Percentiles rank a stretch among this genome's conserved stretches.
Conservation (phyloP, 331 rosid species). For the Stylosanthes scabra region DNA sequence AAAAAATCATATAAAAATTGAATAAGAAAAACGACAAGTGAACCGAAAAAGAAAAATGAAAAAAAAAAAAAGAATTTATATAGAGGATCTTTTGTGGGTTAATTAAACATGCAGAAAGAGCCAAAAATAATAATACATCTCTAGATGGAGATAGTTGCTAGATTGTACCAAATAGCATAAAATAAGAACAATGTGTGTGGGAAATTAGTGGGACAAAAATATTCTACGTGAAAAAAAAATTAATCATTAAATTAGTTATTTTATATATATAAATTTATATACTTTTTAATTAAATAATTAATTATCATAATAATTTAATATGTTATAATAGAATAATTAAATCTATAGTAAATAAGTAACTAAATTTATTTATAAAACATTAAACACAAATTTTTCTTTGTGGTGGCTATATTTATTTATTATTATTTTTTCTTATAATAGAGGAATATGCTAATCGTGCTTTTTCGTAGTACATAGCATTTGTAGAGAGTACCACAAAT, state of each 20-base stretch:
- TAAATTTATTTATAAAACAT: too few species aligned
- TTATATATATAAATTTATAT: too few species aligned
- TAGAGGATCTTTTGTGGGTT: not conserved
- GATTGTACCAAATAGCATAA: not conserved
- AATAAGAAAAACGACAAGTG: slow-evolving; percentile 21
- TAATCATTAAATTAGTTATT: too few species aligned
- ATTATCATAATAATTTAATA: too few species aligned
- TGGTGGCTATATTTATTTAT: too few species aligned
- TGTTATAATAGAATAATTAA: too few species aligned
- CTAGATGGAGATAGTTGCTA: not conserved
- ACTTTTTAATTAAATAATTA: too few species aligned
- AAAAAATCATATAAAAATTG: slow-evolving; percentile 22
- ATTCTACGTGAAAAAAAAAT: too few species aligned
- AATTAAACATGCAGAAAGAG: not conserved
- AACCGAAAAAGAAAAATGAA: slow-evolving; percentile 16
- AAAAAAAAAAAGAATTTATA: not conserved
- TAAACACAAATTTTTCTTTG: too few species aligned
- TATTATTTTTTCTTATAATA: too few species aligned
- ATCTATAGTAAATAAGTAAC: too few species aligned
- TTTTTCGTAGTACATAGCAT: slow-evolving; percentile 29
- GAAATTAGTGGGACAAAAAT: not conserved
- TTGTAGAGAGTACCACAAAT: not conserved
- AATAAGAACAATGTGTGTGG: not conserved
- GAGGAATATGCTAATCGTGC: not conserved
- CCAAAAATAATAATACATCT: not conserved